These are phyloP conservation scores for Globisporangium emineosum DNA, from an alignment of 352 stramenopile genomes.

Conservation along the genomic window DNA sequence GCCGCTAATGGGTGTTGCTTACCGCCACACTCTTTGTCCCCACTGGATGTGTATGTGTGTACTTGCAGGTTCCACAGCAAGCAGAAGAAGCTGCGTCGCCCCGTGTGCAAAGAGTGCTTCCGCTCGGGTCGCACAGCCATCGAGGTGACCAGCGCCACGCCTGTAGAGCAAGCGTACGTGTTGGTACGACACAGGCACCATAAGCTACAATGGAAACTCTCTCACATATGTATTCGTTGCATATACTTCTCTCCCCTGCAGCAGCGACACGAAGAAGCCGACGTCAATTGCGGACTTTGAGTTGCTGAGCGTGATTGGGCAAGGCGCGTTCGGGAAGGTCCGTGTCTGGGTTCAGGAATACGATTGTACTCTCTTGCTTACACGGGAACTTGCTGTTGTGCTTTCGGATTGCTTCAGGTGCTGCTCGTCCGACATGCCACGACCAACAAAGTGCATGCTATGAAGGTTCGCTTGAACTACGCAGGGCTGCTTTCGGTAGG, in stretches of 20 bases:
- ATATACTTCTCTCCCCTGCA: not conserved
- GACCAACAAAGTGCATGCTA: constrained; percentile 63
- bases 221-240: not conserved
- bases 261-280: constrained; percentile 30
- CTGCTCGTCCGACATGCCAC: constrained; percentile 65
- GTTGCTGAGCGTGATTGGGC: constrained; percentile 95
- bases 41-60: not conserved
- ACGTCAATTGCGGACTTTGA: constrained; percentile 94
- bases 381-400: not conserved
- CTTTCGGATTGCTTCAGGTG: constrained; percentile 30
- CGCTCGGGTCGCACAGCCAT: constrained; percentile 27
- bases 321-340: constrained; percentile 76
- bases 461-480: constrained; percentile 83
- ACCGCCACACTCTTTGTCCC: not conserved
- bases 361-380: not conserved
- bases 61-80: constrained; percentile 53
- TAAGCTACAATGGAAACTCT: not conserved
- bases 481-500: not conserved
- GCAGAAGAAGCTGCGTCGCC: constrained; percentile 41
- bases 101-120: constrained; percentile 78
- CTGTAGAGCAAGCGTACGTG: constrained; percentile 11
- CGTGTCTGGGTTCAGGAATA: not conserved
- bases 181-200: not conserved
- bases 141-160: constrained; percentile 7
- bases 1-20: not conserved